Base-by-base conservation (phyloP, 148 eudicot genomes). In the Gaultheria prostrata region DNA sequence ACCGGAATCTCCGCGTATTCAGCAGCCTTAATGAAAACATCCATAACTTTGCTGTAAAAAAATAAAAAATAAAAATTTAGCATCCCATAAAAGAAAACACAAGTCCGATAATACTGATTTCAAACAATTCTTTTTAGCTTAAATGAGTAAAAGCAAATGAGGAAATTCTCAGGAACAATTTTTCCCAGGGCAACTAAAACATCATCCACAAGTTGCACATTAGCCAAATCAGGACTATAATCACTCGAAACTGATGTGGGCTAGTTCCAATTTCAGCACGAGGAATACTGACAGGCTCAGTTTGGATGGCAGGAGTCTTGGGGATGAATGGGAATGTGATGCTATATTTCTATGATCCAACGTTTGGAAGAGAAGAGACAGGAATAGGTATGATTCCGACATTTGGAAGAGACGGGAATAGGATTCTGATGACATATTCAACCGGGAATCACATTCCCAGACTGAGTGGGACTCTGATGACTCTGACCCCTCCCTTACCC, bases 1-100 rank as follows among this genome's bases (percentile, higher is more conserved):
- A 97, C 95, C 77, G 99, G 99, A 85, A 92, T 93, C 86, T 94
- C 98, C 93, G 91, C 85, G 86, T 88, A 97, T 82, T 97, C 99
- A 78, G 97, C 94, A 57, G 99, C 99, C 85, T 91, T 94, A 75
- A 90, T 90, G 85, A 97, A 94, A 76, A 93, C 93, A 86, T 97
- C 99, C 95, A 97, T 89, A 45, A 97, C 95, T 91, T 97, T 94
- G 89, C 99, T 97, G 93, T 67, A 54, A 80, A 81, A 54, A 63
- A 39, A 39, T 39, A 39, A 15, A 24, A 63, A 63, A 63, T 0
- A 14, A 63, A 63, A 63, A 63, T n/a, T 63, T 8, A 80, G 61
- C 17, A 56, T 76, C 79, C 78, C 33, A 33, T 26, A 70, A 33
- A 71, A 78, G 14, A 24, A 26, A 71, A 71, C 14, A 49, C 43